These are phyloP conservation scores for Miscanthus lutarioriparius DNA, from an alignment of 176 grass and related monocot genomes.

Conservation along the genomic window DNA sequence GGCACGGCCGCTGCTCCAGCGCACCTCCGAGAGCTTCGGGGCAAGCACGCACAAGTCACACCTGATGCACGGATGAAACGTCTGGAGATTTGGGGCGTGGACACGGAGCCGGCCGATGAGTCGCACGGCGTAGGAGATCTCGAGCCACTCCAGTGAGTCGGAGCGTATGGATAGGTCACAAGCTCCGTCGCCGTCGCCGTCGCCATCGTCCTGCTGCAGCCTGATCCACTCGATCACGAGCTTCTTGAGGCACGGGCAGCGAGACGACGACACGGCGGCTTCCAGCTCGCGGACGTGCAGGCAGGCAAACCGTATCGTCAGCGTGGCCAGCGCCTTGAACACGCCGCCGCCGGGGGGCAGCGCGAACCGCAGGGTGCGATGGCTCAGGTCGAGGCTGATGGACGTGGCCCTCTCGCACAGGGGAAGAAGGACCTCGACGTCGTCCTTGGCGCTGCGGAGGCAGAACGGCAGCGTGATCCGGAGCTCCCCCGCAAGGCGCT, in stretches of 20 bases:
- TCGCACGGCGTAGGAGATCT: not conserved
- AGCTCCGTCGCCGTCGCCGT: not conserved
- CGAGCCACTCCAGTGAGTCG: not conserved
- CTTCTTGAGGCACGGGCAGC: not conserved
- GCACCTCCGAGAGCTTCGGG: not conserved
- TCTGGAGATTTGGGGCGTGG: not conserved
- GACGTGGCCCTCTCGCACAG: not conserved
- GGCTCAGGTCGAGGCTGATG: not conserved
- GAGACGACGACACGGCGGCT: not conserved
- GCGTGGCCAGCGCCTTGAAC: not conserved
- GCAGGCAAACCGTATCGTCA: not conserved
- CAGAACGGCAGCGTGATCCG: not conserved
- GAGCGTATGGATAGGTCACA: not conserved
- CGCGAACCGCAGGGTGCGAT: not conserved
- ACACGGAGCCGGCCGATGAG: not conserved
- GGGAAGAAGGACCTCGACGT: not conserved
- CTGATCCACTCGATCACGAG: not conserved
- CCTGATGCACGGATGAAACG: not conserved
- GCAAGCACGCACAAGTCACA: not conserved
- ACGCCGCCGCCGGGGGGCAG: not conserved
- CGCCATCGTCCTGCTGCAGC: not conserved
- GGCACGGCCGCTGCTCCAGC: accelerated
- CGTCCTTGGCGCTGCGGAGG: not conserved
- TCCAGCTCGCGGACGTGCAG: not conserved
- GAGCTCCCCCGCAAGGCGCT: not conserved